Base-by-base conservation (phyloP, 176 grass and related monocot species). In the Bonia amplexicaulis region DNA sequence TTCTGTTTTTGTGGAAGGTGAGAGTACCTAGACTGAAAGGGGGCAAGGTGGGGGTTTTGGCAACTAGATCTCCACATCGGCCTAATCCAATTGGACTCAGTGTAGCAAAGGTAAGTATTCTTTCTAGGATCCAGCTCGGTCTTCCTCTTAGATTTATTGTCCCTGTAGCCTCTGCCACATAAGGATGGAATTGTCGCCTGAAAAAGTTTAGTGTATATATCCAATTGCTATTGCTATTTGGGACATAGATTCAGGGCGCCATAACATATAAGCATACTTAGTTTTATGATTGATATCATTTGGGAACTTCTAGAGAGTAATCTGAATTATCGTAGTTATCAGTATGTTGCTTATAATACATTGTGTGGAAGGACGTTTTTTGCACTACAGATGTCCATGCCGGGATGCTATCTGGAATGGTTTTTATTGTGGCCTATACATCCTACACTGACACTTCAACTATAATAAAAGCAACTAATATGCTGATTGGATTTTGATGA, bases 1-100 rank as follows among this genome's bases (percentile, higher is more conserved):
- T 66, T 17, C 78, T 55, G 42, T 88, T 92, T 13, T 72, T 49
- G 33, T 91, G 15, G 64, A 82, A 98, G 96, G 91, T 98, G 72
- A 95, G 96, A 92, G 96, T 95, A 31, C 96, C 96, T 64, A 98
- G 88, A 71, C 37, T 98, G 82, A 93, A 95, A 82, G 96, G 96
- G n/a, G 83, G 74, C 47, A 98, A 95, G 81, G 95, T 93, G 89
- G 96, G 93, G 22, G 85, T 98, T 59, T 82, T 98, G 79, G 89
- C 96, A 52, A 95, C 96, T 73, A 92, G 96, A 69, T 92, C 93
- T 2, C 96, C 96, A 2, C 96, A 95, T 86, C 81, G 96, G 29
- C 96, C 96, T 90, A 95, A 94, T 81, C 96, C 96, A 77, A 93
- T 95, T 69, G 96, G 96, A 66, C 93, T 98, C 1, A 98, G 91